These are phyloP conservation scores for Geotrichum candidum DNA, from an alignment of 1,139 yeast species.

Conservation along the genomic window DNA sequence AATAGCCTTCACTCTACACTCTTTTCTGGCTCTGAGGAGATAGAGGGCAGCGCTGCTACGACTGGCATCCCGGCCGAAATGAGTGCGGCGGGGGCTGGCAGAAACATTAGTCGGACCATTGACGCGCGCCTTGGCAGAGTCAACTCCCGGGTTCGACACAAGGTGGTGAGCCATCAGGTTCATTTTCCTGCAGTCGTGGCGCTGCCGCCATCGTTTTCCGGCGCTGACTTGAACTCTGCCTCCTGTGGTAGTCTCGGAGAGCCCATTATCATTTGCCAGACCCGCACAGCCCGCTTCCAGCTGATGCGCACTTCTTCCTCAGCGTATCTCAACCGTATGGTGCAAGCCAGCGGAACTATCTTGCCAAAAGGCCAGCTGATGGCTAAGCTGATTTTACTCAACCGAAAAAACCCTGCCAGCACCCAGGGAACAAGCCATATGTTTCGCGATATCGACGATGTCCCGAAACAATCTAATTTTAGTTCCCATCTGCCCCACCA, in stretches of 20 bases:
- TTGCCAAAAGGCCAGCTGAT: constrained; percentile 7
- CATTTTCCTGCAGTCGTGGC: not conserved
- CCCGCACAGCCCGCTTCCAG: not conserved
- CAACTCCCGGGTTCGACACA: not conserved
- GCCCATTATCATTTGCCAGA: not conserved
- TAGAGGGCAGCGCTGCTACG: not conserved
- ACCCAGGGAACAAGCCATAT: not conserved
- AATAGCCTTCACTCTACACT: not conserved
- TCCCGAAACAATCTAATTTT: not conserved
- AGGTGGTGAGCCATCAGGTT: not conserved
- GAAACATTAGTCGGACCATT: not conserved
- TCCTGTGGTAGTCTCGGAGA: not conserved
- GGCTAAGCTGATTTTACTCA: constrained; percentile 4
- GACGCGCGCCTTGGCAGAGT: not conserved
- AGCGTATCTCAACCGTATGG: not conserved
- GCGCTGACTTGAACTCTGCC: not conserved
- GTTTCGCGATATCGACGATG: not conserved
- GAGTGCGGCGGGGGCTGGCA: not conserved
- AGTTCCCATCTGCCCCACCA: not conserved
- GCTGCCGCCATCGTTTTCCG: not conserved
- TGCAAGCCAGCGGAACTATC: constrained; percentile 2
- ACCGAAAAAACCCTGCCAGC: not conserved
- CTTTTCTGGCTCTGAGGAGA: not conserved
- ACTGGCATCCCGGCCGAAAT: not conserved
- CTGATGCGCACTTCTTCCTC: constrained; percentile 3